A percentile compares a stretch with the other conserved stretches of the same genome.
These are phyloP conservation scores for Xanthoconium purpureum DNA, from an alignment of 768 basidiomycete genomes.

Conservation along the genomic window DNA sequence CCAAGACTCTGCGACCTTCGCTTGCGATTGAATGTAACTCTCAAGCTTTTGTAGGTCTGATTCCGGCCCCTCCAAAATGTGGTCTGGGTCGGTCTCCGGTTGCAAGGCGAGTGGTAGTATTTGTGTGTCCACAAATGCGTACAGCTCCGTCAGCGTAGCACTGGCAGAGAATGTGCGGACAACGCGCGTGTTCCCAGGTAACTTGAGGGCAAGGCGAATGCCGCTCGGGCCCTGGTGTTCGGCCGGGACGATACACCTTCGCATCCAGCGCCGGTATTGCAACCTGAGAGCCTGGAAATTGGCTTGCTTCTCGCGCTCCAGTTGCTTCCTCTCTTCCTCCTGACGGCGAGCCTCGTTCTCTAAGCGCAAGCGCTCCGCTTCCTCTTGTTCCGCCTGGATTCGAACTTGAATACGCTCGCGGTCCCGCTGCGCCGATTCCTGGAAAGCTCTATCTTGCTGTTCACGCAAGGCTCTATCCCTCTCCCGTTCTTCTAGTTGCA, in stretches of 20 bases:
- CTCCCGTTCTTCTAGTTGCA: slow-evolving; percentile 47
- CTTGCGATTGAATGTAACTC: slow-evolving; percentile 31
- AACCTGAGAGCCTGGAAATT: slow-evolving; percentile 38
- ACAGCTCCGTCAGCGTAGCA: slow-evolving; percentile 60
- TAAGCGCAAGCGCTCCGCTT: slow-evolving; percentile 34
- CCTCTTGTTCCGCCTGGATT: slow-evolving; percentile 44
- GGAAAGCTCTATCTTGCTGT: slow-evolving; percentile 80
- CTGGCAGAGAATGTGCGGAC: slow-evolving; percentile 51
- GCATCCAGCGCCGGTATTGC: slow-evolving; percentile 61
- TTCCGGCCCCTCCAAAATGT: slow-evolving; percentile 36
- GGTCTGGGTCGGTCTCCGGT: slow-evolving; percentile 40
- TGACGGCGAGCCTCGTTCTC: slow-evolving; percentile 30
- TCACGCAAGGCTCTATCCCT: slow-evolving; percentile 63
- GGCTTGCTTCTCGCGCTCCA: slow-evolving; percentile 37
- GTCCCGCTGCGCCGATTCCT: slow-evolving; percentile 61
- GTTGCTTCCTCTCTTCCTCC: slow-evolving; percentile 36
- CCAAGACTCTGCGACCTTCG: slow-evolving; percentile 40
- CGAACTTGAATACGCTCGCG: slow-evolving; percentile 60
- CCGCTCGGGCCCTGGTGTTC: slow-evolving; percentile 26
- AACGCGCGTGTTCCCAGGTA: slow-evolving; percentile 55
- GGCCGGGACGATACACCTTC: slow-evolving; percentile 43
- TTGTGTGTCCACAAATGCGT: slow-evolving; percentile 68
- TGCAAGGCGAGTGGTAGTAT: slow-evolving; percentile 43
- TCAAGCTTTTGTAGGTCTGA: slow-evolving; percentile 39
- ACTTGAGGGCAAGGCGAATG: slow-evolving; percentile 50